Evolutionary conservation across 139 green algal genomes (phyloP).

Genomic region (Medakamo hakoo): DNA sequence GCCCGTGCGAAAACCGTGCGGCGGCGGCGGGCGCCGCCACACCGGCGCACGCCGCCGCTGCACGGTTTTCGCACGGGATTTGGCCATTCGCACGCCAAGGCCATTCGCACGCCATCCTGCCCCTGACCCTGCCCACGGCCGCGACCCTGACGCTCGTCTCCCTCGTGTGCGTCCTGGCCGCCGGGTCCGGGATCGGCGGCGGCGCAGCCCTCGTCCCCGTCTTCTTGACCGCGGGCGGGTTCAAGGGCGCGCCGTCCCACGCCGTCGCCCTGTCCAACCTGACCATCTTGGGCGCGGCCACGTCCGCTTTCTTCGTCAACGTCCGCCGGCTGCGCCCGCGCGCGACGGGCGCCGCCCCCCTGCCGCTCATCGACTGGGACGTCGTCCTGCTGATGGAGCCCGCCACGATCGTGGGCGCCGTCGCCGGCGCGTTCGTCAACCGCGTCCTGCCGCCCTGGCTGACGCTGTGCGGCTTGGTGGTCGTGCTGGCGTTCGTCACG

Average conservation of each 20-base stretch:
- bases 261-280: constrained; percentile 16
- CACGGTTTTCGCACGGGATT: too few species aligned
- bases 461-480: background rate
- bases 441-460: background rate
- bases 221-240: constrained; percentile 8
- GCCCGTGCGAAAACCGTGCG: too few species aligned
- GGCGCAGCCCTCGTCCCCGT: constrained; percentile 13
- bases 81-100: too few species aligned
- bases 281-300: constrained; percentile 12
- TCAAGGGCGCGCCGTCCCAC: background rate
- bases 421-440: constrained; percentile 4
- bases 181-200: constrained; percentile 7
- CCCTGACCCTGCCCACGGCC: too few species aligned
- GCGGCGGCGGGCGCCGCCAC: too few species aligned
- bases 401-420: constrained; percentile 11
- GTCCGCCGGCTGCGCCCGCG: constrained; percentile 5
- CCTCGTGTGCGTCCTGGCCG: background rate
- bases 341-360: too few species aligned
- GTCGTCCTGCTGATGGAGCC: constrained; percentile 16
- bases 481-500: background rate
- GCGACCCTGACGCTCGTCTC: too few species aligned
- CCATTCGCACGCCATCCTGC: too few species aligned
- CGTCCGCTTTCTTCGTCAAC: constrained; percentile 10
- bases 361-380: constrained; percentile 17
- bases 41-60: too few species aligned